A percentile compares a stretch with the other conserved stretches of the same genome.
These are phyloP conservation scores for Talaromyces sp. DNA, from an alignment of 2,329 filamentous ascomycete species.

Conservation along the genomic window DNA sequence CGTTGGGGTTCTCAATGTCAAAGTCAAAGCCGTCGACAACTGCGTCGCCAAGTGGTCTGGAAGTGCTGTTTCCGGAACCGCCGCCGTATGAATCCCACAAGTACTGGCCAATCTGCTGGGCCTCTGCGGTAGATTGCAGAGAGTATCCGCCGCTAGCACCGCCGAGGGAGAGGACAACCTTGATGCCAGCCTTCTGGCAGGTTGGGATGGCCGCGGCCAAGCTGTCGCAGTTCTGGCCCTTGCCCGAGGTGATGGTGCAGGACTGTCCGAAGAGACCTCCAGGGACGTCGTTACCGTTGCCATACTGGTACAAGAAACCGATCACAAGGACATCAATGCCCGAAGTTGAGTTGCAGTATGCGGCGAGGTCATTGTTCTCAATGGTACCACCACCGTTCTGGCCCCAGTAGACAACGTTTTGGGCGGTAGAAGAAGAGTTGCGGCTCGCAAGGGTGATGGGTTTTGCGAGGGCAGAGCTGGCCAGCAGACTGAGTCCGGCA, in stretches of 20 bases:
- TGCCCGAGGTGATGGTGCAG: constrained; percentile 3
- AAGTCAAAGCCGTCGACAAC: constrained; percentile 53
- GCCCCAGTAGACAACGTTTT: constrained; percentile 9
- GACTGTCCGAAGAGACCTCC: constrained; percentile 30
- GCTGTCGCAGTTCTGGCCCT: constrained; percentile 28
- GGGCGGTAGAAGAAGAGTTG: background rate
- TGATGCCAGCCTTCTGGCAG: constrained; percentile 42
- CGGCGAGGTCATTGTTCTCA: constrained; percentile 6
- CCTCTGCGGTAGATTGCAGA: constrained; percentile 21
- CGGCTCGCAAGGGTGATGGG: background rate
- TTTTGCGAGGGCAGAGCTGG: background rate
- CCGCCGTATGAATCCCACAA: constrained; percentile 31
- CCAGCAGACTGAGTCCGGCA: background rate
- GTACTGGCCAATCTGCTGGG: constrained; percentile 33
- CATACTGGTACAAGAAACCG: constrained; percentile 40
- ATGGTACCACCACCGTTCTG: constrained; percentile 1
- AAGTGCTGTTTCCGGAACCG: constrained; percentile 11
- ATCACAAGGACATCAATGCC: constrained; percentile 43
- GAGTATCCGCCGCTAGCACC: constrained; percentile 37
- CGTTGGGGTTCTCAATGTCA: constrained; percentile 41
- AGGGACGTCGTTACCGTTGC: constrained; percentile 33
- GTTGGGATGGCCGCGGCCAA: constrained; percentile 38
- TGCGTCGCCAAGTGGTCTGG: constrained; percentile 46
- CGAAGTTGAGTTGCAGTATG: constrained; percentile 34
- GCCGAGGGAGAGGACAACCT: constrained; percentile 44